Evolutionary conservation across 495 filamentous ascomycete genomes (phyloP), one percentile per base, ranked within the genome.

Genomic region (Penicillium lagena): DNA sequence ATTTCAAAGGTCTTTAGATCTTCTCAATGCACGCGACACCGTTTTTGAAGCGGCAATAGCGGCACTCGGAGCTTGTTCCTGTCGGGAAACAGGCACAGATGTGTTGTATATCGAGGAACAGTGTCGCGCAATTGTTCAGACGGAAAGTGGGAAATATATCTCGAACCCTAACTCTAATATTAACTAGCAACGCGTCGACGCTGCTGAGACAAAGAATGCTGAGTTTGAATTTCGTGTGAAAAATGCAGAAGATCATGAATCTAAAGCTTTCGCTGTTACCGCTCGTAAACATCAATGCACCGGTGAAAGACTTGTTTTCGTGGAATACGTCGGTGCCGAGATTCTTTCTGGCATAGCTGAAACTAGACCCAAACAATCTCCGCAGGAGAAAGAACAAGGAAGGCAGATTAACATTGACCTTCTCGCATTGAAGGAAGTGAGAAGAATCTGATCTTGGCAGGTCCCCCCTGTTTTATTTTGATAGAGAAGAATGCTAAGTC

Each of bases 361-460:
- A 17, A 17, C 17, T 17, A 4, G 17, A 4, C 17, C 4, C 17
- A 59, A 54, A 12, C 58, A 55, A 38, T 42, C 51, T 2, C 28
- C 58, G 1, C 49, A 58, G 35, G 60, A 59, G 32, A 45, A 51
- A 35, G 55, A 17, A 17, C 17, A 17, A 51, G 34, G 51, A 1
- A 37, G 46, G 36, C 53, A 64, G 40, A 63, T 63, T 27, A 63
- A 63, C 11, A 56, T 49, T 0, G 57, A 60, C 30, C 47, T 60
- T 8, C 52, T 63, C 1, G 57, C 60, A 1, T 41, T 63, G 36
- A 22, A 22, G 4, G 22, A 22, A 22, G 22, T 22, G 0, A 22
- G 22, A 22, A 22, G 22, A 22, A 22, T 22, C 22, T 22, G 22
- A 22, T 22, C 22, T 22, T 6, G 22, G 22, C 22, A 22, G 22